phyloP scores from a whole-genome alignment of 2,329 filamentous ascomycete species.

The Cucurbitaria berberidis region DNA sequence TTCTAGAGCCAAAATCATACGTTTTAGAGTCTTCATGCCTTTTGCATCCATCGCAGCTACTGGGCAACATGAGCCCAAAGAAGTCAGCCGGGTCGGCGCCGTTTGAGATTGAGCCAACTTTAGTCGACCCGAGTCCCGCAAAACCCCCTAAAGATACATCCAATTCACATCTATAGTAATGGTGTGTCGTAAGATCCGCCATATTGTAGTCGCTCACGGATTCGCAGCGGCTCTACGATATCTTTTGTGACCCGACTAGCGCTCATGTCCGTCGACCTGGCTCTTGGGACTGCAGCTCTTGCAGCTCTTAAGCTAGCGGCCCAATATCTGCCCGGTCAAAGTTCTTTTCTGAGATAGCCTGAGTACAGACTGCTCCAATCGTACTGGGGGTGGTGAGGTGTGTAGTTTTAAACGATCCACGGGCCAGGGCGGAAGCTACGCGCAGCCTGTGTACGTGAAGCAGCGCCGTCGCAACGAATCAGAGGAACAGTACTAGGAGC shows the following conservation, averaged over 20 bases:
- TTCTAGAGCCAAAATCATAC: not conserved
- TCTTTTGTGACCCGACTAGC: conserved; percentile 14
- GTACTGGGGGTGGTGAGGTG: conserved; percentile 6
- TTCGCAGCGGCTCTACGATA: conserved; percentile 2
- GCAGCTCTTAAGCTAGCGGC: conserved; percentile 5
- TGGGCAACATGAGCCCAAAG: too few species aligned
- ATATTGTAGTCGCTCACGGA: conserved; percentile 8
- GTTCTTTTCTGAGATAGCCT: conserved; percentile 19
- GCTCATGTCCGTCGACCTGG: conserved; percentile 33
- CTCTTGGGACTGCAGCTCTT: conserved; percentile 14
- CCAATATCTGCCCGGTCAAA: conserved; percentile 12
- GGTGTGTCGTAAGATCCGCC: not conserved
- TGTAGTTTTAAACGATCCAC: conserved; percentile 22
- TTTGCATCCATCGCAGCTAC: conserved; percentile 3
- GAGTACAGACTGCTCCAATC: conserved; percentile 10
- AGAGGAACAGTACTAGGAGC: conserved; percentile 17
- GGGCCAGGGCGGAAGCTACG: conserved; percentile 9
- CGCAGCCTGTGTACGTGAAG: conserved; percentile 22
- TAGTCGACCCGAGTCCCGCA: conserved; percentile 6
- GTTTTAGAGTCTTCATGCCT: conserved; percentile 1
- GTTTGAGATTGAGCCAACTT: conserved; percentile 3
- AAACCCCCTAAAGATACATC: too few species aligned
- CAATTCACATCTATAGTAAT: conserved; percentile 7
- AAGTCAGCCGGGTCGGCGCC: conserved; percentile 12
- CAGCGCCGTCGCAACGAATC: conserved; percentile 29